Evolutionary conservation across 306 rosid genomes (phyloP), one percentile per base, ranked within the genome.

Genomic region (Castanopsis chinensis): DNA sequence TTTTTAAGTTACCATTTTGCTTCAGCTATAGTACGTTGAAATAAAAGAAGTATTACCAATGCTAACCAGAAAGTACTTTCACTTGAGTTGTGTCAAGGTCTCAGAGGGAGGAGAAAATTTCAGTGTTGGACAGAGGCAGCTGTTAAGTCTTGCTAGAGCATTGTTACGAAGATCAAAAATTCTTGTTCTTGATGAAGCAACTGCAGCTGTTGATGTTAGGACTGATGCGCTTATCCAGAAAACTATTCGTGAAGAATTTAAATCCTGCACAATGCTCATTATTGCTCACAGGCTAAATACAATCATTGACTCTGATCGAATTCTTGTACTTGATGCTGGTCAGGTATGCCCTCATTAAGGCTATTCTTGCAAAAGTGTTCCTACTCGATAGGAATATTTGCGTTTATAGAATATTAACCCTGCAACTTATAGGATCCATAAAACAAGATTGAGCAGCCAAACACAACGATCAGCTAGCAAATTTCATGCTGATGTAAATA

Each of bases 141-240:
- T 94, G 45, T 72, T 94, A 73, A 92, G 98, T 85, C 92, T 94
- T 54, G 91, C 94, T 4, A 88, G 98, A 86, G 94, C 98, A 59
- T 82, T 94, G 84, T 83, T 94, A 60, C 87, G 94, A 72, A 89
- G 93, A 86, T 92, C 97, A 25, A 94, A 89, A 86, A 89, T 94
- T 78, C 93, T 94, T 67, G 94, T 94, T 64, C 89, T 94, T n/a
- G 98, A 94, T 76, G 98, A 94, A 84, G 97, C 98, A 41, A 94
- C 98, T 14, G 97, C 98, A 68, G 90, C 97, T 61, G 97, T 94
- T 5, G 98, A 94, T 82, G 98, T 94, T 76, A 82, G 89, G 71
- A 94, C 98, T 0, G 98, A 94, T 71, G 89, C 97, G 20, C 92
- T 92, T 74, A 91, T 94, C 61, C 97, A 92, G 87, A 88, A 92